phyloP scores from a whole-genome alignment of 495 filamentous ascomycete genomes.

The Trichocladium uniseriatum region DNA sequence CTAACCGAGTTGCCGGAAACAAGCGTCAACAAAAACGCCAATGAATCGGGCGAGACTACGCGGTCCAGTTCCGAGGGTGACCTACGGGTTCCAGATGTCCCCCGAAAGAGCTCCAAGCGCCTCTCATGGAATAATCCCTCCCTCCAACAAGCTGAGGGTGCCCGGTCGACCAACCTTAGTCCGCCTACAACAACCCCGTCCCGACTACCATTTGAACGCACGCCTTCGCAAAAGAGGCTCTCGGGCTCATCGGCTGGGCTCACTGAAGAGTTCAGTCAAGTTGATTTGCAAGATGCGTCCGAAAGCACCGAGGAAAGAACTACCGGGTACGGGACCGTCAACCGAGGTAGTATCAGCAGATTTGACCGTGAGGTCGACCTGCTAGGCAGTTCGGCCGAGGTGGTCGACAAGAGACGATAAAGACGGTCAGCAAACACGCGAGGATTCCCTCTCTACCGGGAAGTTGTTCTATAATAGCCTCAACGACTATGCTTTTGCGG shows the following conservation, averaged over 20 bases:
- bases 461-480: too few relatives aligned
- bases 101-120: slow-evolving; percentile 55
- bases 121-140: slow-evolving; percentile 24
- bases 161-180: background rate
- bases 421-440: background rate
- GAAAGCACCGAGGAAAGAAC: slow-evolving; percentile 43
- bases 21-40: slow-evolving; percentile 45
- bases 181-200: slow-evolving; percentile 20
- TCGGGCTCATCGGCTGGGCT: slow-evolving; percentile 41
- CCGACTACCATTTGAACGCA: slow-evolving; percentile 54
- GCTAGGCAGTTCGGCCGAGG: slow-evolving; percentile 42
- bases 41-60: background rate
- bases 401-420: slow-evolving; percentile 30
- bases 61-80: background rate
- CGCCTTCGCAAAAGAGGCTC: slow-evolving; percentile 42
- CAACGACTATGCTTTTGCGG: too few relatives aligned
- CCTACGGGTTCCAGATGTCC: slow-evolving; percentile 35
- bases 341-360: slow-evolving; percentile 53
- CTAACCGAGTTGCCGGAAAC: slow-evolving; percentile 52
- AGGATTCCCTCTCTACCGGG: too few relatives aligned
- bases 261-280: slow-evolving; percentile 34
- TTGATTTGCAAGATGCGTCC: slow-evolving; percentile 22
- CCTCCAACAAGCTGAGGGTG: slow-evolving; percentile 5
- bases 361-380: slow-evolving; percentile 42
- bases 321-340: slow-evolving; percentile 63